phyloP scores from a whole-genome alignment of 2,329 filamentous ascomycete genomes.

The Fusarium poae region DNA sequence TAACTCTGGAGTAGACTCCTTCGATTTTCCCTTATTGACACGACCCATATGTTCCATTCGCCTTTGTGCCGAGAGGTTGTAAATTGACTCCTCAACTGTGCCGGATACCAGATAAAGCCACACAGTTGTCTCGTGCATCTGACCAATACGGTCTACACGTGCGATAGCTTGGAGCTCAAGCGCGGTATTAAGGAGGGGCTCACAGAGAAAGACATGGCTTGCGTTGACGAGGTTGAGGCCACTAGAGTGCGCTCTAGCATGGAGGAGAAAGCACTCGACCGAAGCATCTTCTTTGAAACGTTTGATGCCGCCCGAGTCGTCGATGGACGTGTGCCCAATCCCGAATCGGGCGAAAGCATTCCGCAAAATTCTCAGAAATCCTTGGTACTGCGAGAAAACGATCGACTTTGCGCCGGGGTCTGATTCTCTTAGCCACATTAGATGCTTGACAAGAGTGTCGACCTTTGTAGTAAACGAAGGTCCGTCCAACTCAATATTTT shows the following conservation, averaged over 20 bases:
- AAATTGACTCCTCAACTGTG: conserved; percentile 92
- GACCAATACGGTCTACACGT: conserved; percentile 93
- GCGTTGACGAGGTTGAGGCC: conserved; percentile 94
- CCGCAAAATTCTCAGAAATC: conserved; percentile 81
- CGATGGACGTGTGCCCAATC: conserved; percentile 80
- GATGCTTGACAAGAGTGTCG: conserved; percentile 82
- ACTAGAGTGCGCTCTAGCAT: conserved; percentile 88
- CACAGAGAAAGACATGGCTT: conserved; percentile 93
- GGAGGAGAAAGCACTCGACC: conserved; percentile 86
- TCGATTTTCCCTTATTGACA: conserved; percentile 55
- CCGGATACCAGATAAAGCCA: conserved; percentile 95
- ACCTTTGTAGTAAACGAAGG: conserved; percentile 90
- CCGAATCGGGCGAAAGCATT: conserved; percentile 77
- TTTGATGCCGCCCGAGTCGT: conserved; percentile 75
- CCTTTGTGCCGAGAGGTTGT: conserved; percentile 84
- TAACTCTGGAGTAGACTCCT: conserved; percentile 60
- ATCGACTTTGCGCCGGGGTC: conserved; percentile 92
- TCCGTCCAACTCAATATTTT: conserved; percentile 79
- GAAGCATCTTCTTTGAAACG: conserved; percentile 81
- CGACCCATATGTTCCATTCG: conserved; percentile 80
- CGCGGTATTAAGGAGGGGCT: conserved; percentile 92
- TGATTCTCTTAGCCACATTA: conserved; percentile 85
- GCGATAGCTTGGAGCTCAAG: conserved; percentile 96
- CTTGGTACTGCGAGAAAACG: conserved; percentile 89
- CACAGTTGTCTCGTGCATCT: conserved; percentile 87